phyloP scores from a whole-genome alignment of 2,329 filamentous ascomycete genomes.

The Aspergillus calidoustus region DNA sequence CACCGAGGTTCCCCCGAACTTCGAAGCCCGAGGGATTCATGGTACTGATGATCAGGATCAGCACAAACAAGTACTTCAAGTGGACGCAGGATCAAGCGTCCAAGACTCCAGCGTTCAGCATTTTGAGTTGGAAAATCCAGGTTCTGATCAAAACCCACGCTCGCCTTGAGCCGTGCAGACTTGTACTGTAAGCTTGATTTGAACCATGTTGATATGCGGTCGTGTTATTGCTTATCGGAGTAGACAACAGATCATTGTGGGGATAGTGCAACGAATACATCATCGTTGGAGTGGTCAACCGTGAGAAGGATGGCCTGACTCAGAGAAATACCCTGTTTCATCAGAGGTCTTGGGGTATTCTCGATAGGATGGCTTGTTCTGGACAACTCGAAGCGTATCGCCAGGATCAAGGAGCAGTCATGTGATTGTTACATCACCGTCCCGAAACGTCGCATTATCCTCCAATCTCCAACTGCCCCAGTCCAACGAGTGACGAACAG shows the following conservation, averaged over 20 bases:
- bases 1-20: not conserved
- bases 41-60: constrained; percentile 2
- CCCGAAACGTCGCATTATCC: not conserved
- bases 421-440: not conserved
- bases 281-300: not conserved
- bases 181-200: no score
- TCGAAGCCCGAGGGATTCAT: not conserved
- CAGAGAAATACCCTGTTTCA: not conserved
- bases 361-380: not conserved
- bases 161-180: no score
- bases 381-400: not conserved
- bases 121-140: not conserved
- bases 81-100: not conserved
- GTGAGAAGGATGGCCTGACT: not conserved
- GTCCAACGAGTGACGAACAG: not conserved
- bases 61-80: not conserved
- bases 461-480: not conserved
- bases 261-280: not conserved
- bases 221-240: no score
- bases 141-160: not conserved
- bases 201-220: no score
- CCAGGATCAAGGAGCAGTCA: not conserved
- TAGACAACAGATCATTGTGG: not conserved
- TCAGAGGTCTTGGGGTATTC: not conserved
- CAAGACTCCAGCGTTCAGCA: not conserved